Conservation (phyloP, 2,329 filamentous ascomycete genomes). For the Fusarium odoratissimum region DNA sequence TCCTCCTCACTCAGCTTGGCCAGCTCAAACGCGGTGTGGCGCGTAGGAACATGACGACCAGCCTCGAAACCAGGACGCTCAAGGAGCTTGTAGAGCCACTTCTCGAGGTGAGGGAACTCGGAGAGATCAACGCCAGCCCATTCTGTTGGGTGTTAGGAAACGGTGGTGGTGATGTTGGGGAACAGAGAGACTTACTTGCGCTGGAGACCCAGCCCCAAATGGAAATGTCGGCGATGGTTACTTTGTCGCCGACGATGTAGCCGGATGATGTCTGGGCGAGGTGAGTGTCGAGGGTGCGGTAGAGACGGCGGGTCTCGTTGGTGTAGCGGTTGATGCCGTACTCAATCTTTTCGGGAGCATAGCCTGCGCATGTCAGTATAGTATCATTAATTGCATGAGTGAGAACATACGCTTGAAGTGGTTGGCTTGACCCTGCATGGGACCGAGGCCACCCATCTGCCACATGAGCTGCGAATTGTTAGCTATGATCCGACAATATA, state of each 20-base stretch:
- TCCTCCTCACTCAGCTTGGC: slow-evolving; percentile 60
- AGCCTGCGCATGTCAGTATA: slow-evolving; percentile 56
- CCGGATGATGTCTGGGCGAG: slow-evolving; percentile 67
- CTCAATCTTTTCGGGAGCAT: slow-evolving; percentile 83
- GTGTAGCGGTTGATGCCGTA: slow-evolving; percentile 86
- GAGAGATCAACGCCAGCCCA: slow-evolving; percentile 68
- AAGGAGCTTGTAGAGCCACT: slow-evolving; percentile 80
- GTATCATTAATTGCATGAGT: accelerated
- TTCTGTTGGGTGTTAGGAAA: slow-evolving; percentile 36
- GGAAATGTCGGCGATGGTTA: slow-evolving; percentile 82
- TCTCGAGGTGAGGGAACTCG: slow-evolving; percentile 80
- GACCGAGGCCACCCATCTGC: slow-evolving; percentile 83
- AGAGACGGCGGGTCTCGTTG: slow-evolving; percentile 86
- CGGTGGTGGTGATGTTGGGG: accelerated
- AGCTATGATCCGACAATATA: neutral
- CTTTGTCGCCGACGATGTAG: slow-evolving; percentile 74
- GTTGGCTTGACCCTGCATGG: slow-evolving; percentile 85
- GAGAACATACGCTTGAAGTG: slow-evolving; percentile 74
- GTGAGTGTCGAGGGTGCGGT: slow-evolving; percentile 79
- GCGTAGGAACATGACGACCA: slow-evolving; percentile 77
- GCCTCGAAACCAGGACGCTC: slow-evolving; percentile 78
- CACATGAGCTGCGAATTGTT: slow-evolving; percentile 64
- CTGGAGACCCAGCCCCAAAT: slow-evolving; percentile 81
- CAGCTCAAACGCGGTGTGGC: slow-evolving; percentile 68
- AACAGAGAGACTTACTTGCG: slow-evolving; percentile 52